phyloP scores from a whole-genome alignment of 805 yeast species.

The Candida maesae region DNA sequence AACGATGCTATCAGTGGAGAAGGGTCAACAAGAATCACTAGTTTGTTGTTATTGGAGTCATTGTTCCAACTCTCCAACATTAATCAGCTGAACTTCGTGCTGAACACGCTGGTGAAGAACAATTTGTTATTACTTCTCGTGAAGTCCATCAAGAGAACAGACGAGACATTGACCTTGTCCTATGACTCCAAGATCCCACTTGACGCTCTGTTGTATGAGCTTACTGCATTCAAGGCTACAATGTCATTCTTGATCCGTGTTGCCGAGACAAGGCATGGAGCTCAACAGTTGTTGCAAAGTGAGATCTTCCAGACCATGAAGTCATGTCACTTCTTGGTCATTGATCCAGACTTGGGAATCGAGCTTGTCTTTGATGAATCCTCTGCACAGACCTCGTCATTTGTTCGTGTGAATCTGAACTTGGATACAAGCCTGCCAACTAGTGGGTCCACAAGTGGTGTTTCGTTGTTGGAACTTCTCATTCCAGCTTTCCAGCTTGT shows the following conservation, averaged over 20 bases:
- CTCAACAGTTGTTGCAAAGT: slow-evolving; percentile 68
- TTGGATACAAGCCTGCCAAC: slow-evolving; percentile 49
- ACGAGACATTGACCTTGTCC: slow-evolving; percentile 47
- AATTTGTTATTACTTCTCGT: slow-evolving; percentile 65
- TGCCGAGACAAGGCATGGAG: slow-evolving; percentile 74
- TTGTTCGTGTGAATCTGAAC: slow-evolving; percentile 43
- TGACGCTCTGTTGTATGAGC: slow-evolving; percentile 61
- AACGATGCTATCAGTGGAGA: slow-evolving; percentile 79
- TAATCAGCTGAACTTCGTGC: slow-evolving; percentile 50
- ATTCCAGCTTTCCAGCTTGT: slow-evolving; percentile 74
- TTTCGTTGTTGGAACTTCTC: slow-evolving; percentile 64
- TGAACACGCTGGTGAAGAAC: slow-evolving; percentile 57
- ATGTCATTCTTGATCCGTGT: slow-evolving; percentile 67
- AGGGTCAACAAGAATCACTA: slow-evolving; percentile 69
- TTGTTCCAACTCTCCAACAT: slow-evolving; percentile 51
- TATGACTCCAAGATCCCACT: slow-evolving; percentile 38
- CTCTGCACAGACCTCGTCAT: slow-evolving; percentile 27
- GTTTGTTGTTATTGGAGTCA: slow-evolving; percentile 71
- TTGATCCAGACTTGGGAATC: slow-evolving; percentile 80
- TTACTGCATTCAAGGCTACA: slow-evolving; percentile 72
- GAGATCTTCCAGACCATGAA: slow-evolving; percentile 64
- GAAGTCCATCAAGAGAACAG: slow-evolving; percentile 64
- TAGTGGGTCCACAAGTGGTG: slow-evolving; percentile 26
- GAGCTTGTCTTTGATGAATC: slow-evolving; percentile 43
- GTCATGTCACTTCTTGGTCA: slow-evolving; percentile 49